Conservation (phyloP, 805 yeast genomes). For the Barnettozyma pratensis region DNA sequence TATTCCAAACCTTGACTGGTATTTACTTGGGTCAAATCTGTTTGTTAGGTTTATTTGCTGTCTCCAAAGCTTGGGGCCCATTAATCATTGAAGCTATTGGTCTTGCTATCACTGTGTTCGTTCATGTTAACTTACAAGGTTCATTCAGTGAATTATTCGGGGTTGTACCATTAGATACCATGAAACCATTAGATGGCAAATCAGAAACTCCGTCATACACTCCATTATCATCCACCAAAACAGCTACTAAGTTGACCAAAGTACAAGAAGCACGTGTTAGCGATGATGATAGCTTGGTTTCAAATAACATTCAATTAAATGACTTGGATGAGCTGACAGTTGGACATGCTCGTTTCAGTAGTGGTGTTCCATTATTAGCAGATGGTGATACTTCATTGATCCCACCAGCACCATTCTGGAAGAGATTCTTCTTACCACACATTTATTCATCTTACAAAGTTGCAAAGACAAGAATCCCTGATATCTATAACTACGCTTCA, state of each 20-base stretch:
- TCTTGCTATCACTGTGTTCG: conserved; percentile 58
- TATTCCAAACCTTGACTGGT: conserved; percentile 86
- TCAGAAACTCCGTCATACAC: conserved; percentile 55
- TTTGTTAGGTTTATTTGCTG: conserved; percentile 78
- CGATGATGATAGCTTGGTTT: conserved; percentile 6
- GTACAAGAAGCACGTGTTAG: conserved; percentile 5
- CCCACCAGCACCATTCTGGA: conserved; percentile 36
- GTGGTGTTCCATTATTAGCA: conserved; percentile 57
- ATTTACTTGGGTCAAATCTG: conserved; percentile 84
- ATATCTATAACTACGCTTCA: conserved; percentile 45
- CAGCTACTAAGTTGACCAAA: background rate
- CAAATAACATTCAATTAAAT: conserved; percentile 23
- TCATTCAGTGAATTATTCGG: conserved; percentile 63
- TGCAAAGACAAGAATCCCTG: conserved; percentile 50
- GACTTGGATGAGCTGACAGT: conserved; percentile 21
- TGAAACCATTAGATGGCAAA: conserved; percentile 73
- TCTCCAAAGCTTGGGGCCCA: conserved; percentile 96
- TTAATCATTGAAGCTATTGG: conserved; percentile 68
- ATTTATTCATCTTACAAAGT: conserved; percentile 44
- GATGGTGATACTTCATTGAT: conserved; percentile 43
- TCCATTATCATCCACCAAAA: conserved; percentile 29
- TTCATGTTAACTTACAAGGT: conserved; percentile 55
- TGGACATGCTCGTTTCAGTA: conserved; percentile 17
- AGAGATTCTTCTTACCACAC: conserved; percentile 53
- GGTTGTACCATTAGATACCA: conserved; percentile 62